phyloP scores from a whole-genome alignment of 352 stramenopile species.

The Halophytophthora batemanensis region DNA sequence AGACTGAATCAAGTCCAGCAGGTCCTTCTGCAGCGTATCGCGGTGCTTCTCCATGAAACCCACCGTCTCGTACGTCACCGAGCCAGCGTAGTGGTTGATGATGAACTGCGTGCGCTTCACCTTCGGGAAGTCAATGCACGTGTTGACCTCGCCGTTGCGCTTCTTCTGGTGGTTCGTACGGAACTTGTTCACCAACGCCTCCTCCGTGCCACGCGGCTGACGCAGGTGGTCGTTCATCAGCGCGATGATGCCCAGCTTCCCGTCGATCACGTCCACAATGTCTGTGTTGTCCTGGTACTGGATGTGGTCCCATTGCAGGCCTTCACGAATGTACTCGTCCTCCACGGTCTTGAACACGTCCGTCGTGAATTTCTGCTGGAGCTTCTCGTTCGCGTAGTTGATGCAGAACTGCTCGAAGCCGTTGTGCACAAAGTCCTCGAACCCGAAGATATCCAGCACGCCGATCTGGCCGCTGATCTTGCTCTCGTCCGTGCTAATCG shows the following conservation, averaged over 20 bases:
- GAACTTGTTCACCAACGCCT: slow-evolving; percentile 88
- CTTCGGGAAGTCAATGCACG: slow-evolving; percentile 84
- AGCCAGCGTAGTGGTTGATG: slow-evolving; percentile 94
- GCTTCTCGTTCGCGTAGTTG: slow-evolving; percentile 92
- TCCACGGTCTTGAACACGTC: slow-evolving; percentile 98
- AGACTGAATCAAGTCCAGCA: slow-evolving; percentile 87
- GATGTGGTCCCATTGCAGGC: slow-evolving; percentile 98
- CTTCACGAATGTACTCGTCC: slow-evolving; percentile 97
- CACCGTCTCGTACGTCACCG: slow-evolving; percentile 92
- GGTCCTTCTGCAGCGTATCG: slow-evolving; percentile 93
- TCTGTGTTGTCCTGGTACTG: slow-evolving; percentile 98
- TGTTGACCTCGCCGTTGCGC: slow-evolving; percentile 53
- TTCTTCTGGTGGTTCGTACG: slow-evolving; percentile 80
- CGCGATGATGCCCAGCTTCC: slow-evolving; percentile 85
- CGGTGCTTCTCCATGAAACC: slow-evolving; percentile 97
- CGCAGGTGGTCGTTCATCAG: slow-evolving; percentile 88
- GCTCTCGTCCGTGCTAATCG: slow-evolving; percentile 79
- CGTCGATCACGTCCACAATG: slow-evolving; percentile 96
- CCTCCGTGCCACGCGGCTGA: slow-evolving; percentile 82
- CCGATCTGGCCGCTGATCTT: slow-evolving; percentile 86
- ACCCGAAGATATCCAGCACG: slow-evolving; percentile 99
- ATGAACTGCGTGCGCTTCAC: slow-evolving; percentile 92
- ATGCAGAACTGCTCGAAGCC: slow-evolving; percentile 93
- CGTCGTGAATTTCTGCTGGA: slow-evolving; percentile 92
- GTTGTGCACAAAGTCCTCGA: slow-evolving; percentile 96